phyloP scores from a whole-genome alignment of 2,329 filamentous ascomycete genomes.

The Aspergillus sp. region DNA sequence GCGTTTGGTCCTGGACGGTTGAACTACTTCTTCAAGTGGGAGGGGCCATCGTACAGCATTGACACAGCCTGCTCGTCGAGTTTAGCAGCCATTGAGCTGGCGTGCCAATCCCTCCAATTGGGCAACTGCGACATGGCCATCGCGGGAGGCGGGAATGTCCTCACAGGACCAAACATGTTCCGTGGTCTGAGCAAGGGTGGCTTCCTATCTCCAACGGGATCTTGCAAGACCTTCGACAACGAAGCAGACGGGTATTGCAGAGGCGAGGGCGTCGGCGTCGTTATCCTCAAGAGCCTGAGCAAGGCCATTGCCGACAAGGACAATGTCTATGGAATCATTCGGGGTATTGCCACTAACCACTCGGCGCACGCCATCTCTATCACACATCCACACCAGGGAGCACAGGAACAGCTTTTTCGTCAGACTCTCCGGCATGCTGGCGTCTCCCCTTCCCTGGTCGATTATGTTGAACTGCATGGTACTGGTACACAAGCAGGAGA shows the following conservation, averaged over 20 bases:
- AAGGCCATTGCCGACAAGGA: slow-evolving; percentile 45
- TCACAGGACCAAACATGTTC: slow-evolving; percentile 73
- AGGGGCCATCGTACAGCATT: slow-evolving; percentile 60
- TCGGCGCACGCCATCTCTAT: slow-evolving; percentile 39
- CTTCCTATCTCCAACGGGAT: slow-evolving; percentile 29
- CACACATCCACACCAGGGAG: slow-evolving; percentile 34
- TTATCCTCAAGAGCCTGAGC: slow-evolving; percentile 46
- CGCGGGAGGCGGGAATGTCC: slow-evolving; percentile 61
- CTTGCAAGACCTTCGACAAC: slow-evolving; percentile 44
- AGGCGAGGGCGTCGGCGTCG: slow-evolving; percentile 41
- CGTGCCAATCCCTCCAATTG: slow-evolving; percentile 62
- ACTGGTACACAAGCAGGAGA: slow-evolving; percentile 38
- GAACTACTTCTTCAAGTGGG: slow-evolving; percentile 69
- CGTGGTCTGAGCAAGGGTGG: slow-evolving; percentile 55
- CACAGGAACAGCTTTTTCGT: slow-evolving; percentile 30
- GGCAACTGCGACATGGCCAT: slow-evolving; percentile 73
- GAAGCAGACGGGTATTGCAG: slow-evolving; percentile 49
- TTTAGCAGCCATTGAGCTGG: slow-evolving; percentile 60
- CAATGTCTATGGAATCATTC: slow-evolving; percentile 37
- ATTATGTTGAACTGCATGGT: slow-evolving; percentile 35
- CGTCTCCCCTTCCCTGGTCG: slow-evolving; percentile 29
- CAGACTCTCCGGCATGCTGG: slow-evolving; percentile 30
- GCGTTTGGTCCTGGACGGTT: slow-evolving; percentile 56
- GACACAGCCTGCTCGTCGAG: slow-evolving; percentile 62
- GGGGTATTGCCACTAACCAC: slow-evolving; percentile 36